A percentile compares a stretch with the other conserved stretches of the same genome.
These are phyloP conservation scores for Solanum paucissectum DNA, from an alignment of 257 asterid genomes.

Conservation along the genomic window DNA sequence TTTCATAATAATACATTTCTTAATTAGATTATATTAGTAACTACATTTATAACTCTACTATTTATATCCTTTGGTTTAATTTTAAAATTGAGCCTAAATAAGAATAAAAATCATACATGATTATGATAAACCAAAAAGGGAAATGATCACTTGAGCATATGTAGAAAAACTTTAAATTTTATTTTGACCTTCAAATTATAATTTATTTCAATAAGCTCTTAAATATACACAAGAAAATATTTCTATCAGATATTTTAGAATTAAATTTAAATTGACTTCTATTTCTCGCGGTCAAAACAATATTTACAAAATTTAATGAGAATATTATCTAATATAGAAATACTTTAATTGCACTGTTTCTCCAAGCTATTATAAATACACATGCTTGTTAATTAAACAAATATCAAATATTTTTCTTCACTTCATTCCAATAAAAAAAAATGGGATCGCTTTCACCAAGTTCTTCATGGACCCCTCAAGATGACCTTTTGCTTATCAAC, in stretches of 20 bases:
- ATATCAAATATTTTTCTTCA: background rate
- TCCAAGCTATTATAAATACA: background rate
- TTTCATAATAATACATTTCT: background rate
- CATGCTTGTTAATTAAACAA: background rate
- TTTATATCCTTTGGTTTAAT: background rate
- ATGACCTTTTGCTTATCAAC: background rate
- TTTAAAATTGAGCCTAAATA: background rate
- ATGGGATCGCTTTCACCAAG: background rate
- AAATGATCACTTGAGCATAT: background rate
- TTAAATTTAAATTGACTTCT: background rate
- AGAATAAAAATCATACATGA: background rate
- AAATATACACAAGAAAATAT: background rate
- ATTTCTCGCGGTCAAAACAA: background rate
- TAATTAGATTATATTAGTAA: background rate
- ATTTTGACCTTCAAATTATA: background rate
- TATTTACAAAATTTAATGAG: background rate
- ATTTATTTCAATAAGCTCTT: background rate
- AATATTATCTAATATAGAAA: background rate
- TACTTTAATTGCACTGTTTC: background rate
- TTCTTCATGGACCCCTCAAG: background rate
- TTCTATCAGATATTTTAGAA: background rate
- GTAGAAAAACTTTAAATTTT: background rate
- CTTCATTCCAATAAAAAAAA: background rate
- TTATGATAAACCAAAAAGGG: background rate
- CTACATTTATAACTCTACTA: background rate